Base-by-base conservation (phyloP, 1,284 basidiomycete genomes). In the Ceraceosorus bombacis region DNA sequence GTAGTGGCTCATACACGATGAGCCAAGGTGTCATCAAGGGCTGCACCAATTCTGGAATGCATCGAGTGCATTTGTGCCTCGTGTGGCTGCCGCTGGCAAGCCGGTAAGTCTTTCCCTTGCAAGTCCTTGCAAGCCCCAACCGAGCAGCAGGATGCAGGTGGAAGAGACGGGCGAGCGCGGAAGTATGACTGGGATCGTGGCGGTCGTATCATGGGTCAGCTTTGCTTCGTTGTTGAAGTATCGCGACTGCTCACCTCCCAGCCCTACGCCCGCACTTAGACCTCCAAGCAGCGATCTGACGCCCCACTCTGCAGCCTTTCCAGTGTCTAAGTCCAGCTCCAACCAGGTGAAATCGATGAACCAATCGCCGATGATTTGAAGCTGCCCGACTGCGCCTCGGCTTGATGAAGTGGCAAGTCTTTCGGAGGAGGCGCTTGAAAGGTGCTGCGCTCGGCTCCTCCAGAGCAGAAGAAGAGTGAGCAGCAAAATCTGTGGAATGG, bases 261-360 rank as follows among this genome's bases (percentile, higher is more conserved):
- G 54, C 13, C 53, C 59, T 6, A 66, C 57, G 12, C 64, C 64
- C 4, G 62, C 54, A 43, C 59, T 64, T 48, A 66, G 53, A 10
- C 64, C 64, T 27, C 64, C 61, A 6, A 66, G 41, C n/a, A 61
- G 36, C n/a, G 54, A 51, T n/a, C 64, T 62, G 5, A 64, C 57
- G 7, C 57, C 40, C 64, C 62, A 66, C n/a, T 64, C 58, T 6
- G 54, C 40, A 38, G 37, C 40, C 17, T 4, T n/a, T 55, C 53
- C 49, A n/a, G 27, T 27, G 27, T 27, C 27, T 27, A 27, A 27
- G 27, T 27, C 27, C 27, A 27, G 27, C 27, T 27, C 27, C 27
- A 27, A 27, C 27, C 27, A 27, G 27, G 27, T 27, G 27, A 27
- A 27, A 27, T 27, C 27, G 27, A 27, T 27, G 27, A 27, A 41